phyloP scores from a whole-genome alignment of 2,329 filamentous ascomycete genomes.

The Diaporthe helianthi region DNA sequence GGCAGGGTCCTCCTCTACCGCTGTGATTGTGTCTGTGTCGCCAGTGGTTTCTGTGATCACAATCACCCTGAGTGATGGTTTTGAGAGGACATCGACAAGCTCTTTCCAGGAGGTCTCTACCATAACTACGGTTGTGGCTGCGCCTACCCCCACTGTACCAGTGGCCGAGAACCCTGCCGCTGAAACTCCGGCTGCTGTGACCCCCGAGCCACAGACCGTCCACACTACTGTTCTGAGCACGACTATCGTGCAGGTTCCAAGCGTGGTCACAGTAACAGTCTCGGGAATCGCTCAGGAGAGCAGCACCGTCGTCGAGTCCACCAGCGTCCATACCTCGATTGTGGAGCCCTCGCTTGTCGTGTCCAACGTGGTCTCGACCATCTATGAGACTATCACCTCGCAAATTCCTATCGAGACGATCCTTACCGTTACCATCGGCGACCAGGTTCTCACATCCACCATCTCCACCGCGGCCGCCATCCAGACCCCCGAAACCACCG shows the following conservation, averaged over 20 bases:
- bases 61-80: conserved; percentile 22
- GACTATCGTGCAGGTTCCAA: conserved; percentile 28
- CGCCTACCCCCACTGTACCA: not conserved
- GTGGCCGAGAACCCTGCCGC: not conserved
- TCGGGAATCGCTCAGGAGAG: conserved; percentile 21
- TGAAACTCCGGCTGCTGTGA: conserved; percentile 3
- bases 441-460: conserved; percentile 31
- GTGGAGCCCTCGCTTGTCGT: not conserved
- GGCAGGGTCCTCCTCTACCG: conserved; percentile 9
- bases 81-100: conserved; percentile 26
- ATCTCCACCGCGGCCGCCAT: conserved; percentile 27
- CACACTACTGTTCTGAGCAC: conserved; percentile 22
- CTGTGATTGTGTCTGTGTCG: conserved; percentile 17
- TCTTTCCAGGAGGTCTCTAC: conserved; percentile 24
- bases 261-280: conserved; percentile 27
- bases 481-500: conserved; percentile 23
- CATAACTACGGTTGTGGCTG: conserved; percentile 16
- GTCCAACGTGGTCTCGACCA: conserved; percentile 13
- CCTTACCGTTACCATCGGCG: conserved; percentile 31
- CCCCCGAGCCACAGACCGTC: not conserved
- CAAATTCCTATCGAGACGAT: conserved; percentile 32
- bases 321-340: conserved; percentile 17
- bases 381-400: conserved; percentile 21
- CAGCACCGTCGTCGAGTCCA: conserved; percentile 26
- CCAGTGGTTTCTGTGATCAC: conserved; percentile 29